Evolutionary conservation across 192 early-diverging fungal species (phyloP), one percentile per base, ranked within the genome.

Genomic region (Coemansia sp.): DNA sequence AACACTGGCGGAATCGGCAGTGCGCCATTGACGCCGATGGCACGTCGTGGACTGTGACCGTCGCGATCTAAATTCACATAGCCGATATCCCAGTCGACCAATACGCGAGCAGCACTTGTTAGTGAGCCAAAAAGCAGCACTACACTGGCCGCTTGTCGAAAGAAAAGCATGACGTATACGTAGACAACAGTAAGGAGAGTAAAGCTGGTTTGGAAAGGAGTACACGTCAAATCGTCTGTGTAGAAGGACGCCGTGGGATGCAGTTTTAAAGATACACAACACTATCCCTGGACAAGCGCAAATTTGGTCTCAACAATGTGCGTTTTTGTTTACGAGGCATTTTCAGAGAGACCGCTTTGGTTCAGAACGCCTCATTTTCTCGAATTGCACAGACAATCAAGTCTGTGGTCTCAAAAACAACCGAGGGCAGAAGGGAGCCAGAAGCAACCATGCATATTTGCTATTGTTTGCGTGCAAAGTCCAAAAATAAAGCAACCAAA

Each of bases 41-140:
- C 88, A 21, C 82, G 85, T 23, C 86, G 84, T 48, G 76, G 75
- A 42, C 59, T 74, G 13, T 86, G 59, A 57, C 86, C 87, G 72
- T 91, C 88, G 25, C 87, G 86, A 61, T 86, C 88, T 23, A 82
- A 83, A 21, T 50, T 79, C 18, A 85, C 73, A 48, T 90, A 89
- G 28, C 85, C 86, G 36, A 90, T 76, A 38, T 90, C 74, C 89
- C 89, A 90, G 43, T 88, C 58, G 45, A 85, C 85, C 26, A 56
- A 20, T 0, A 77, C 50, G 1, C 59, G 61, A 13, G 56, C 1
- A 56, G 62, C 1, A 14, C 39, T 14, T 26, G 59, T n/a, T 11
- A 26, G 47, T 21, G 21, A 7, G 25, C 20, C 9, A 12, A 39
- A 57, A 18, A 28, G 42, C 21, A 16, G 33, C 31, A 7, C 18